Evolutionary conservation across 2,329 filamentous ascomycete species (phyloP).

Genomic region (Periconia sp.): DNA sequence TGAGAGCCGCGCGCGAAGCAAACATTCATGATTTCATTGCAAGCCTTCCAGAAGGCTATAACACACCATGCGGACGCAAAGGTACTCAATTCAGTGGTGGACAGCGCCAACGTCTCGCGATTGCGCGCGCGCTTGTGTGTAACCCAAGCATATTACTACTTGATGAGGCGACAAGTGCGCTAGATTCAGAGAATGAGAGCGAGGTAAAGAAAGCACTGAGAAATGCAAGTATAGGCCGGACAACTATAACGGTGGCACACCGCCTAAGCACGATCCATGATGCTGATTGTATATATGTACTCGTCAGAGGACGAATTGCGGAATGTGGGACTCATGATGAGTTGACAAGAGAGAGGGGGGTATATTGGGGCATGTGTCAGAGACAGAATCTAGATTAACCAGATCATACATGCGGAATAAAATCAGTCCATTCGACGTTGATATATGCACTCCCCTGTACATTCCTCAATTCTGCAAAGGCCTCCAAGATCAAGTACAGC

Average conservation of each 20-base stretch:
- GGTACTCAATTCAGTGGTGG: constrained; percentile 62
- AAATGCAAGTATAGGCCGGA: constrained; percentile 32
- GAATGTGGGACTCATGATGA: constrained; percentile 32
- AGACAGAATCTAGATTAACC: too few relatives aligned
- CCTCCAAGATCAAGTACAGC: constrained; percentile 22
- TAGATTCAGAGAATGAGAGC: constrained; percentile 43
- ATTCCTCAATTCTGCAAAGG: constrained; percentile 23
- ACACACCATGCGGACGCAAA: constrained; percentile 12
- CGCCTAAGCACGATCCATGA: constrained; percentile 46
- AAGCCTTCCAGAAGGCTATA: constrained; percentile 17
- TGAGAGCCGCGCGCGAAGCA: constrained; percentile 35
- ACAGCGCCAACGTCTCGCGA: constrained; percentile 91
- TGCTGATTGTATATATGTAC: constrained; percentile 44
- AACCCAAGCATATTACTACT: constrained; percentile 77
- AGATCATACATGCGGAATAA: constrained; percentile 22
- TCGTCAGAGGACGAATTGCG: constrained; percentile 40
- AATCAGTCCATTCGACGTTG: constrained; percentile 26
- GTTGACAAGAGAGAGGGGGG: constrained; percentile 14
- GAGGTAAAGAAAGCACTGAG: constrained; percentile 44
- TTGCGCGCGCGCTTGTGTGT: constrained; percentile 88
- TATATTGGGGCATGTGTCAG: constrained; percentile 19
- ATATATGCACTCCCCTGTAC: constrained; percentile 19
- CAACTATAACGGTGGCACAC: constrained; percentile 44
- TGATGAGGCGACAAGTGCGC: constrained; percentile 23
- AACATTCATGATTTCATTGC: constrained; percentile 25